Percentiles rank a stretch among this genome's conserved stretches.
phyloP scores from a whole-genome alignment of 441 rosid genomes.

The Manihot esculenta region DNA sequence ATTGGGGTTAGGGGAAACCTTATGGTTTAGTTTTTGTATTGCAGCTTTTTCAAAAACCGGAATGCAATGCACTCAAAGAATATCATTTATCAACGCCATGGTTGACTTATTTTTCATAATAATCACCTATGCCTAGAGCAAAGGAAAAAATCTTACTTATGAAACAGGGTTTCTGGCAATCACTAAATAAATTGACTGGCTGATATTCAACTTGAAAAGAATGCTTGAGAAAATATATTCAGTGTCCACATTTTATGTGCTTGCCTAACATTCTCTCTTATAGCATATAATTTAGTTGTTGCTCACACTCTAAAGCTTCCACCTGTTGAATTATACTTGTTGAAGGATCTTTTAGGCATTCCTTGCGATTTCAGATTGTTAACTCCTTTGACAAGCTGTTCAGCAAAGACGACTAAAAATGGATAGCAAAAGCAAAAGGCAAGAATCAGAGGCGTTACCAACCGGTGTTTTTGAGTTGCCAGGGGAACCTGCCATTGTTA shows the following conservation, averaged over 20 bases:
- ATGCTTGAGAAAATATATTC: background rate
- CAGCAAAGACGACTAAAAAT: no score
- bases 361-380: slow-evolving; percentile 4
- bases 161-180: background rate
- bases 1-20: background rate
- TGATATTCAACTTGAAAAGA: background rate
- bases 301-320: background rate
- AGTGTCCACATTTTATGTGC: background rate
- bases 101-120: background rate
- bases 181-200: background rate
- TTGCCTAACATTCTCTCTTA: background rate
- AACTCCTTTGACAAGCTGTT: slow-evolving; percentile 8
- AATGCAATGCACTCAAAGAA: background rate
- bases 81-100: background rate
- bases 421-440: slow-evolving; percentile 1
- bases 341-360: background rate
- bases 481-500: slow-evolving; percentile 69
- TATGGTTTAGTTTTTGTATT: background rate
- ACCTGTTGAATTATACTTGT: background rate
- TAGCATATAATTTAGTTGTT: background rate
- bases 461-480: slow-evolving; percentile 49
- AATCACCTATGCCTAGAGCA: no score
- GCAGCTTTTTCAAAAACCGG: background rate
- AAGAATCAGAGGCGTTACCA: slow-evolving; percentile 33
- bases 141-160: background rate